Conservation (phyloP, 805 yeast genomes). For the Ogataea henricii region DNA sequence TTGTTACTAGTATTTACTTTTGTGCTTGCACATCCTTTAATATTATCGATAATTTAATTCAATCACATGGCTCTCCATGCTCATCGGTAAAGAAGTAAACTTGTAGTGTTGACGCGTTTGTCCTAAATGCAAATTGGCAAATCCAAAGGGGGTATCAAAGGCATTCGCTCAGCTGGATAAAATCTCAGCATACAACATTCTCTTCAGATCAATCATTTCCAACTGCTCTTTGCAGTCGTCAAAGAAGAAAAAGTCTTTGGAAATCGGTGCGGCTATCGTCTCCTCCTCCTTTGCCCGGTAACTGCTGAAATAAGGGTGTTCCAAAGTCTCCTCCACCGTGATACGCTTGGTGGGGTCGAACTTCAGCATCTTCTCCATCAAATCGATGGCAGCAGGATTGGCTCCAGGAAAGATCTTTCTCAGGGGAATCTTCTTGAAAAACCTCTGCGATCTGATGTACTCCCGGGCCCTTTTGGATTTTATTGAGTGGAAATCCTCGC, state of each 20-base stretch:
- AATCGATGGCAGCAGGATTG: slow-evolving; percentile 55
- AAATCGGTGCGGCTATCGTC: slow-evolving; percentile 55
- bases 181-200: slow-evolving; percentile 54
- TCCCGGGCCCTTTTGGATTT: slow-evolving; percentile 77
- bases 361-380: slow-evolving; percentile 69
- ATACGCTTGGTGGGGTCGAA: slow-evolving; percentile 84
- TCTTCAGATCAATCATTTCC: slow-evolving; percentile 50
- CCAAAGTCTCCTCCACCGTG: slow-evolving; percentile 77
- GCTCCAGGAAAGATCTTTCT: slow-evolving; percentile 49
- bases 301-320: slow-evolving; percentile 72
- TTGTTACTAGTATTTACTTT: too few species aligned
- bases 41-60: not conserved
- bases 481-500: slow-evolving; percentile 72
- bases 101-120: not conserved
- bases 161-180: slow-evolving; percentile 38
- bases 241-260: slow-evolving; percentile 57
- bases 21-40: not conserved
- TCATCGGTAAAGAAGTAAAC: not conserved
- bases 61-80: not conserved
- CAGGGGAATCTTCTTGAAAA: slow-evolving; percentile 57
- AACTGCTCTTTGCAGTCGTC: slow-evolving; percentile 55
- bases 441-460: slow-evolving; percentile 68
- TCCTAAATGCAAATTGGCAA: not conserved
- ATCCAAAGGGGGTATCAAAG: not conserved
- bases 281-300: slow-evolving; percentile 78